phyloP scores from a whole-genome alignment of 306 rosid species.

The Quercus alba region DNA sequence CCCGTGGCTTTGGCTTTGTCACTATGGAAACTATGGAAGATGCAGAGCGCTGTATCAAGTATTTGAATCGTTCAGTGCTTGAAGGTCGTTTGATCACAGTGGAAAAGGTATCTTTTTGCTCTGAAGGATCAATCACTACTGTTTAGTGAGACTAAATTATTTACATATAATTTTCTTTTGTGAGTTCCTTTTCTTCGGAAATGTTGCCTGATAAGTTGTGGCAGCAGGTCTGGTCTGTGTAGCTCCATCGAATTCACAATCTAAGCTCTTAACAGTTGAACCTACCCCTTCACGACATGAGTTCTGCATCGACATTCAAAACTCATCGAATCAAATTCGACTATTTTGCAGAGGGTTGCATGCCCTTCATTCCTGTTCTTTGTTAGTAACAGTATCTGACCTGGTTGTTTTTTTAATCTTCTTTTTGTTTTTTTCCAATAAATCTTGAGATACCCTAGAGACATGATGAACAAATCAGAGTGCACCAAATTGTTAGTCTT shows the following conservation, averaged over 20 bases:
- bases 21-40: conserved; percentile 48
- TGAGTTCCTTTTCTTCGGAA: conserved; percentile 21
- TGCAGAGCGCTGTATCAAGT: conserved; percentile 42
- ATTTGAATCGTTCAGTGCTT: conserved; percentile 39
- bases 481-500: conserved; percentile 23
- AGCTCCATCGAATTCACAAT: conserved; percentile 51
- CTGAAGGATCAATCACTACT: conserved; percentile 13
- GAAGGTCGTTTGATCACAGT: conserved; percentile 51
- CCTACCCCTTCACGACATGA: conserved; percentile 35
- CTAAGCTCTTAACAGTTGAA: conserved; percentile 50
- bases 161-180: neutral
- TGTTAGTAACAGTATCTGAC: conserved; percentile 31
- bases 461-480: conserved; percentile 25
- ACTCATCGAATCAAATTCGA: conserved; percentile 39
- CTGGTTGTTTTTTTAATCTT: conserved; percentile 10
- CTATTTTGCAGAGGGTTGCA: conserved; percentile 41
- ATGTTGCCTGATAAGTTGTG: conserved; percentile 47
- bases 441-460: conserved; percentile 14
- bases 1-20: conserved; percentile 53
- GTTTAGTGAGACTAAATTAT: neutral
- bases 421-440: neutral
- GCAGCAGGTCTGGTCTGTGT: conserved; percentile 52
- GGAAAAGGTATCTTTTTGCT: conserved; percentile 38
- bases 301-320: conserved; percentile 46
- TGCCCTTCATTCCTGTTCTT: conserved; percentile 34